phyloP scores from a whole-genome alignment of 768 basidiomycete species.

The Phaeolepiota aurea region DNA sequence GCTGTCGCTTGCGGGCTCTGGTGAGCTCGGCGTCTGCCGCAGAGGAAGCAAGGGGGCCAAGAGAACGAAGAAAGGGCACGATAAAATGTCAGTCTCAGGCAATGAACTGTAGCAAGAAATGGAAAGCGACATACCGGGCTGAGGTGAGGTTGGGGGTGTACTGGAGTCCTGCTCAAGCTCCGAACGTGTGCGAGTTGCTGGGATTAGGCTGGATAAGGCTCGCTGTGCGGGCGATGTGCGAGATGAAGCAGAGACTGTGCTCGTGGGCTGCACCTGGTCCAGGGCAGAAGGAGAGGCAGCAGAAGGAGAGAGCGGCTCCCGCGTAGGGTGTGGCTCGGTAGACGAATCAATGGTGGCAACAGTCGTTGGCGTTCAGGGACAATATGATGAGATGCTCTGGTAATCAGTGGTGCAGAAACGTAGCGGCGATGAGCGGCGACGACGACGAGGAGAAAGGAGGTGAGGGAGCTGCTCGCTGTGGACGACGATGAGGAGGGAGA shows the following conservation, averaged over 20 bases:
- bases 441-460: constrained; percentile 6
- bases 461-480: constrained; percentile 3
- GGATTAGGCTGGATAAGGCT: constrained; percentile 39
- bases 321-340: constrained; percentile 45
- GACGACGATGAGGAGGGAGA: not conserved
- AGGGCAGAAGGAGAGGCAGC: constrained; percentile 36
- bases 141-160: constrained; percentile 6
- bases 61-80: constrained; percentile 6
- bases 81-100: constrained; percentile 7
- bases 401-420: constrained; percentile 3
- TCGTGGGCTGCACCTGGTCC: constrained; percentile 25
- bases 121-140: constrained; percentile 1
- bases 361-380: constrained; percentile 15
- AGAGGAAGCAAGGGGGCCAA: constrained; percentile 7
- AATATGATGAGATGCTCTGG: constrained; percentile 14
- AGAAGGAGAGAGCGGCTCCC: constrained; percentile 42
- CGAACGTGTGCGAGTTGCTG: constrained; percentile 54
- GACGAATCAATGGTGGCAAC: constrained; percentile 60
- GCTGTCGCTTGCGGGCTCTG: constrained; percentile 66
- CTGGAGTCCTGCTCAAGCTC: constrained; percentile 46
- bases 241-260: constrained; percentile 15
- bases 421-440: constrained; percentile 6
- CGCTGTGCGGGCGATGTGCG: constrained; percentile 13
- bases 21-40: constrained; percentile 40
- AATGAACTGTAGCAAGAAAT: not conserved